Percentiles rank a stretch among this genome's conserved stretches.
Conservation (phyloP, 2,329 filamentous ascomycete genomes). For the Pseudocercospora ulei region DNA sequence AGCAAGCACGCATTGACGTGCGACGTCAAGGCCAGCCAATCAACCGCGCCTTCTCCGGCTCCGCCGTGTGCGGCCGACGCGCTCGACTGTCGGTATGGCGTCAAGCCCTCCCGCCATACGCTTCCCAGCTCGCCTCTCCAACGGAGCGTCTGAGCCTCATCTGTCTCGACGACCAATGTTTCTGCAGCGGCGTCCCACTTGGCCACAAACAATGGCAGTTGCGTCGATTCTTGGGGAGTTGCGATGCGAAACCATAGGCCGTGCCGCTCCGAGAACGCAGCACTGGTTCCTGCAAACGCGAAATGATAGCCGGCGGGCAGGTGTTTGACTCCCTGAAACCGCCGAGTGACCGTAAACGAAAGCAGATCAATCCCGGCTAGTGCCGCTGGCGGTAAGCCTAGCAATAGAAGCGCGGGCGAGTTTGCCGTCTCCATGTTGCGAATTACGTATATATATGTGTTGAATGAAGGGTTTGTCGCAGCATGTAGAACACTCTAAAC, state of each 20-base stretch:
- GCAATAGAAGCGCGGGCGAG: slow-evolving; percentile 34
- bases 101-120: slow-evolving; percentile 47
- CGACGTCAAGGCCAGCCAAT: slow-evolving; percentile 48
- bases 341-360: slow-evolving; percentile 53
- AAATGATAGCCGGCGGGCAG: slow-evolving; percentile 53
- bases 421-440: slow-evolving; percentile 24
- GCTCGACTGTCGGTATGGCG: slow-evolving; percentile 41
- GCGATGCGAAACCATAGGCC: slow-evolving; percentile 52
- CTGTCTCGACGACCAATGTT: slow-evolving; percentile 39
- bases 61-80: slow-evolving; percentile 25
- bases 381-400: slow-evolving; percentile 41
- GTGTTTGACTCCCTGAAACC: slow-evolving; percentile 53
- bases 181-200: slow-evolving; percentile 47
- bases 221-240: slow-evolving; percentile 15
- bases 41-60: slow-evolving; percentile 38
- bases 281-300: slow-evolving; percentile 50
- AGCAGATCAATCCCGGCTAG: slow-evolving; percentile 49
- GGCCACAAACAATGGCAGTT: slow-evolving; percentile 43
- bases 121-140: slow-evolving; percentile 49
- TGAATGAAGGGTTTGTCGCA: not conserved
- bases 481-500: not conserved
- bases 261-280: slow-evolving; percentile 51
- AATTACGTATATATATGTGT: not conserved
- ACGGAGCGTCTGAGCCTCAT: slow-evolving; percentile 39
- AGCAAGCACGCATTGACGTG: slow-evolving; percentile 43